Evolutionary conservation across 352 stramenopile species (phyloP), one percentile per base, ranked within the genome.

Genomic region (Phytophthora tentaculata): DNA sequence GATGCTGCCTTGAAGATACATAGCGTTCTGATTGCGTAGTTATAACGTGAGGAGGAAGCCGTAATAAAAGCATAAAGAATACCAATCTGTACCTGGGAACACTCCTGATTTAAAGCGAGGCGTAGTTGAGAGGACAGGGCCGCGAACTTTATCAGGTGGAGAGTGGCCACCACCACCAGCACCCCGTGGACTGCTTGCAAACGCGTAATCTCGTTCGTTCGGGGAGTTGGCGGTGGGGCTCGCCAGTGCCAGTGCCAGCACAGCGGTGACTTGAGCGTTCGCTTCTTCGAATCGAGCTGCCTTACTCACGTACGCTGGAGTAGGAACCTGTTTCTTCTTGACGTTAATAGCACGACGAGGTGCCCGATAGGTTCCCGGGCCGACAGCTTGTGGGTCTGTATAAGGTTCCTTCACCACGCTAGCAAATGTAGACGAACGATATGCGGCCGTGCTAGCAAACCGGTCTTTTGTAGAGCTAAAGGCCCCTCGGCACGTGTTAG

Each of bases 331-430:
- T 53, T 86, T 76, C 49, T 79, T 83, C 66, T 88, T 90, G 44
- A 89, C 67, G 28, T 86, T 71, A 44, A 91, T 85, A 45, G 77
- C 71, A 35, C 79, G 79, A 17, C 80, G 83, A 73, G 86, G 81
- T 41, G 79, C 59, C 9, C 80, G 79, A 59, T 92, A 92, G 1
- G 77, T 89, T 13, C 82, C 84, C 20, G 82, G 79, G 2, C 84
- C 79, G 16, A 91, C 83, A 0, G 82, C 73, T 45, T 87, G 69
- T 6, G 80, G 80, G 41, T 88, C 73, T n/a, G 80, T 67, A 29
- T 88, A 92, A 5, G 82, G 82, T 55, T 92, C 84, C 35, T 90
- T 92, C 14, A 88, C 84, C 23, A 92, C 77, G 44, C 81, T 90
- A 28, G 82, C 80, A 58, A 91, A 92, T 2, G 77, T 89, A 5